Evolutionary conservation across 1,139 yeast species (phyloP), one percentile per base, ranked within the genome.

Genomic region (Arxiozyma slooffiae): DNA sequence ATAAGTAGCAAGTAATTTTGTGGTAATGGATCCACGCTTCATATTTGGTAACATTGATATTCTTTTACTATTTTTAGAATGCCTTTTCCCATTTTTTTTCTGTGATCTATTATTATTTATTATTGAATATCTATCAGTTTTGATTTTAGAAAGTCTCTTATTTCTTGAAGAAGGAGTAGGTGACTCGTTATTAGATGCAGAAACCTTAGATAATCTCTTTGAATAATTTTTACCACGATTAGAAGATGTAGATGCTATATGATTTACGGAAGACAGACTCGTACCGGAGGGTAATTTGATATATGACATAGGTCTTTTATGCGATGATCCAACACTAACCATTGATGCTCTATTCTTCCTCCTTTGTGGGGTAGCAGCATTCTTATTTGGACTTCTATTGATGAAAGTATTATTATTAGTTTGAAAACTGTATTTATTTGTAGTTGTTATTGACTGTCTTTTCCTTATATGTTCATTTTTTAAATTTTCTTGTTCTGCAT

Each of bases 11-110:
- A 84, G 74, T 54, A 84, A 68, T 59, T 81, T 83, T 52, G 85
- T 73, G 0, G 90, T 83, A 39, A 83, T 79, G 1, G 89, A 82
- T 56, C 82, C 82, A 60, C 89, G 76, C 65, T 81, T 82, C 58
- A 76, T 54, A 63, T 46, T 78, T 66, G 53, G 72, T 52, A 62
- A 56, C 52, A 67, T 58, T 23, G 66, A 73, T 52, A 58, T 60
- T 55, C 70, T 69, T 57, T 63, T 65, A 49, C 61, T 59, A 43
- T 65, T 57, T 57, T 69, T 62, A 40, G 69, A 62, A 37, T 61
- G 55, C 44, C 64, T 48, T 39, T 50, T 53, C 16, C 38, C 36
- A 37, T 23, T 57, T 47, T 57, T 63, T 21, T 38, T 50, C 38
- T 50, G 55, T 18, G 59, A 48, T 41, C 61, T 56, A 52, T 67